These are phyloP conservation scores for Apiospora marii DNA, from an alignment of 2,329 filamentous ascomycete genomes.

Conservation along the genomic window DNA sequence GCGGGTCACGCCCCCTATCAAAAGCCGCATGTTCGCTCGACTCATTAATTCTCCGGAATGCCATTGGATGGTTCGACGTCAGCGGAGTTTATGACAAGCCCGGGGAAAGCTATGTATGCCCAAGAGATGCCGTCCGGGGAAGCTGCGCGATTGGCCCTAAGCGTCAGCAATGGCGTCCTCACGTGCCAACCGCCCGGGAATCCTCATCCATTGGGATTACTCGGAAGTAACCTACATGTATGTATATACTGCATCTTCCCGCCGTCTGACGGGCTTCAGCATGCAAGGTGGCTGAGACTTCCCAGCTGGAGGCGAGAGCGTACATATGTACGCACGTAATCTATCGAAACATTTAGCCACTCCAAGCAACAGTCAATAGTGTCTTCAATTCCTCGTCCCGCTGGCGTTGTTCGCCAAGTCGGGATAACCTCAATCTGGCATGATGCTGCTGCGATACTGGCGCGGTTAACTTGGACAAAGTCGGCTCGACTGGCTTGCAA, in stretches of 20 bases:
- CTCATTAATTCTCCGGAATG: background rate
- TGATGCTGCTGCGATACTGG: background rate
- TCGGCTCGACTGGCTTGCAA: background rate
- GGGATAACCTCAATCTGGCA: background rate
- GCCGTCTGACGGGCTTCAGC: background rate
- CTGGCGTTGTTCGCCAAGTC: background rate
- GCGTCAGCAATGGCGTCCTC: background rate
- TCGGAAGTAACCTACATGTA: background rate
- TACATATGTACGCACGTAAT: background rate
- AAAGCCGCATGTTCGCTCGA: constrained; percentile 20
- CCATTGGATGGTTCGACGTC: constrained; percentile 16
- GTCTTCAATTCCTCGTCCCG: background rate
- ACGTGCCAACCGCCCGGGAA: background rate
- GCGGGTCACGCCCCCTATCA: constrained; percentile 13
- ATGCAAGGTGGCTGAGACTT: background rate
- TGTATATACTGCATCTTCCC: background rate
- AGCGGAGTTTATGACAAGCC: background rate
- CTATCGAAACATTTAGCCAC: background rate
- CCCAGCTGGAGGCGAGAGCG: background rate
- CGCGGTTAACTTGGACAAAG: background rate
- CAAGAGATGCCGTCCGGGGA: background rate
- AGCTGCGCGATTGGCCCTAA: background rate
- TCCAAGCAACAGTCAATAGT: background rate
- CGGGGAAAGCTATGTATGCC: background rate
- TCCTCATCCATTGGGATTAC: background rate